phyloP scores from a whole-genome alignment of 176 grass and related monocot species.

The Miscanthus lutarioriparius region DNA sequence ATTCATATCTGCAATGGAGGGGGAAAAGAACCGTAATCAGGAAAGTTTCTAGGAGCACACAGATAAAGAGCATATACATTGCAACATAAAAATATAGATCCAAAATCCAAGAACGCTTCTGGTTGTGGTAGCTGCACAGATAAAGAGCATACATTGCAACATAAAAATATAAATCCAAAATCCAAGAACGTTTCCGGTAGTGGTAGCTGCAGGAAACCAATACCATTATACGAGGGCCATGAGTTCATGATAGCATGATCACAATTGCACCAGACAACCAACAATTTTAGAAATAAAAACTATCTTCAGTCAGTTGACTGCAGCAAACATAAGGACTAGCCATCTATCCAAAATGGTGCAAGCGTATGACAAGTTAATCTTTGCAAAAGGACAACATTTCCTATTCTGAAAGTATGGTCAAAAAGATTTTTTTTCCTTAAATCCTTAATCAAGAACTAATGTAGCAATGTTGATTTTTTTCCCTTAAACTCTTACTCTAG shows the following conservation, averaged over 20 bases:
- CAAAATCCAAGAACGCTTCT: not conserved
- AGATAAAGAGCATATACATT: not conserved
- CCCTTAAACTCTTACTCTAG: not conserved
- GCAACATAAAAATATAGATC: not conserved
- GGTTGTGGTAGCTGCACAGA: not conserved
- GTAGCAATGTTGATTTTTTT: not conserved
- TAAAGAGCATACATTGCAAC: not conserved
- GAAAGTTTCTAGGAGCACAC: conserved; percentile 9
- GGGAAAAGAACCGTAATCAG: conserved; percentile 2
- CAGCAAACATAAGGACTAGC: not conserved
- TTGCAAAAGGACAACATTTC: not conserved
- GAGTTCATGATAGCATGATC: not conserved
- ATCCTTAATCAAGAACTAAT: not conserved
- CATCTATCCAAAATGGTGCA: not conserved
- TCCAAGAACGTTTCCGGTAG: not conserved
- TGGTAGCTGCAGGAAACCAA: not conserved
- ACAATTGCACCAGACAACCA: not conserved
- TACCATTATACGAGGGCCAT: not conserved
- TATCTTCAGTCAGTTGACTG: not conserved
- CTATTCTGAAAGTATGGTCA: not conserved
- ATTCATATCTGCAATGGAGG: conserved; percentile 41
- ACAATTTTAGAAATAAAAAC: conserved; percentile 11
- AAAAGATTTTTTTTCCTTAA: not conserved
- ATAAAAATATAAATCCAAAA: not conserved
- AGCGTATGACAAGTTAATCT: not conserved